Evolutionary conservation across 139 green algal species (phyloP).

Genomic region (Spirogloea muscicola): DNA sequence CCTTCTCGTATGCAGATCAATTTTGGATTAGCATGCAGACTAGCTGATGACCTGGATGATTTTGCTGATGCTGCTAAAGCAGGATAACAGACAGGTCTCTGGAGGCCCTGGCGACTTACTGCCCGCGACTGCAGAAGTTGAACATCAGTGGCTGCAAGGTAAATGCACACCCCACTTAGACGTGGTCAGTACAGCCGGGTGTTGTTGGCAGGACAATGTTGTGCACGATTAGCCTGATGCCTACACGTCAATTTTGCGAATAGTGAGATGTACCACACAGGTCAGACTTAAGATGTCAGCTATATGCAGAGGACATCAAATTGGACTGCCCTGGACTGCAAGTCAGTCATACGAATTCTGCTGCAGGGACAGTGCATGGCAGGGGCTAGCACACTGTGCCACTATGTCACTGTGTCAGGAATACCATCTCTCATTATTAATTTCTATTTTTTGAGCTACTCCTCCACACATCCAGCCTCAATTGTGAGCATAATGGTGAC

Average conservation of each 20-base stretch:
- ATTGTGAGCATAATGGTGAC: neutral
- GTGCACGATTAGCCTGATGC: neutral
- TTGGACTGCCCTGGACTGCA: no score
- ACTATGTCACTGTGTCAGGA: neutral
- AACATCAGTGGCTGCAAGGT: conserved; percentile 27
- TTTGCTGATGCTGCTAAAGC: neutral
- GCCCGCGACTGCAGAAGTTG: neutral
- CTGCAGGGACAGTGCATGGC: no score
- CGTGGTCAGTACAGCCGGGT: neutral
- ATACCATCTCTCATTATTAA: neutral
- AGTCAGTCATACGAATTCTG: no score
- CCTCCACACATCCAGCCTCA: neutral
- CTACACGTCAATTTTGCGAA: neutral
- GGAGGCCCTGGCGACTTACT: neutral
- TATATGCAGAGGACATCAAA: neutral
- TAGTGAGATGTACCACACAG: neutral
- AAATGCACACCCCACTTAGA: neutral
- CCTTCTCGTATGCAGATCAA: neutral
- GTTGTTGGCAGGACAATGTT: neutral
- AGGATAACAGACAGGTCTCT: conserved; percentile 11
- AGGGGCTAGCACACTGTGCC: neutral
- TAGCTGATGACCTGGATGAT: neutral
- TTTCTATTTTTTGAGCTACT: neutral
- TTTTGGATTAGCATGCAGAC: neutral
- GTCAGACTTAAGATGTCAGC: neutral